These are phyloP conservation scores for Staphylotrichum longicolle DNA, from an alignment of 495 filamentous ascomycete species.

Conservation along the genomic window DNA sequence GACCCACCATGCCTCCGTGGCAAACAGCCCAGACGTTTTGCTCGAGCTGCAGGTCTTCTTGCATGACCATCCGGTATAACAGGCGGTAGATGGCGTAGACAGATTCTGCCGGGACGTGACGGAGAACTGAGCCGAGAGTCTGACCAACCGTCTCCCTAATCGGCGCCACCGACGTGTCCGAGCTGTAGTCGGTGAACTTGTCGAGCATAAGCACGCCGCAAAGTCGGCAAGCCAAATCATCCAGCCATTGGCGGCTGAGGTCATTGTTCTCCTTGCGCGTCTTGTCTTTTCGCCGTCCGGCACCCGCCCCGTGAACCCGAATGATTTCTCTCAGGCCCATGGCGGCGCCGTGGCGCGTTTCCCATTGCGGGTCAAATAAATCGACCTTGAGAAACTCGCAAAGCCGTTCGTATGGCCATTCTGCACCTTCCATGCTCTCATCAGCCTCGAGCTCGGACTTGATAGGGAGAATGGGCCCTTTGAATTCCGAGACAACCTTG, in stretches of 20 bases:
- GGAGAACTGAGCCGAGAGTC: conserved; percentile 82
- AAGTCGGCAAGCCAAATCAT: conserved; percentile 88
- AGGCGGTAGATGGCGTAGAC: conserved; percentile 78
- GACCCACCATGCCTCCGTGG: conserved; percentile 95
- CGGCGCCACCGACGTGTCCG: conserved; percentile 92
- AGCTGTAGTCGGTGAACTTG: conserved; percentile 95
- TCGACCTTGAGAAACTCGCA: conserved; percentile 92
- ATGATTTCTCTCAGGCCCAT: conserved; percentile 93
- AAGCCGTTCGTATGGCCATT: conserved; percentile 91
- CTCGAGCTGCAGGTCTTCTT: conserved; percentile 69
- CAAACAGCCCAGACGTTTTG: conserved; percentile 86
- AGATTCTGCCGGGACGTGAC: conserved; percentile 68
- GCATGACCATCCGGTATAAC: conserved; percentile 87
- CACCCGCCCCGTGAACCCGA: conserved; percentile 85
- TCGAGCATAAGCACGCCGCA: conserved; percentile 96
- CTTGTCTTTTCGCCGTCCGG: conserved; percentile 74
- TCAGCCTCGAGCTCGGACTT: conserved; percentile 67
- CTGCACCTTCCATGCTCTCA: conserved; percentile 70
- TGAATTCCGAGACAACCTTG: conserved; percentile 94
- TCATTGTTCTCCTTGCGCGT: conserved; percentile 69
- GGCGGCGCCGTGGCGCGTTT: conserved; percentile 93
- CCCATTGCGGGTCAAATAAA: conserved; percentile 91
- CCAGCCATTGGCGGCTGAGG: conserved; percentile 79
- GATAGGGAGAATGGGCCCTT: conserved; percentile 64
- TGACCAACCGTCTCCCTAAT: conserved; percentile 97